These are phyloP conservation scores for Zopfia rhizophila DNA, from an alignment of 2,329 filamentous ascomycete species.

Conservation along the genomic window DNA sequence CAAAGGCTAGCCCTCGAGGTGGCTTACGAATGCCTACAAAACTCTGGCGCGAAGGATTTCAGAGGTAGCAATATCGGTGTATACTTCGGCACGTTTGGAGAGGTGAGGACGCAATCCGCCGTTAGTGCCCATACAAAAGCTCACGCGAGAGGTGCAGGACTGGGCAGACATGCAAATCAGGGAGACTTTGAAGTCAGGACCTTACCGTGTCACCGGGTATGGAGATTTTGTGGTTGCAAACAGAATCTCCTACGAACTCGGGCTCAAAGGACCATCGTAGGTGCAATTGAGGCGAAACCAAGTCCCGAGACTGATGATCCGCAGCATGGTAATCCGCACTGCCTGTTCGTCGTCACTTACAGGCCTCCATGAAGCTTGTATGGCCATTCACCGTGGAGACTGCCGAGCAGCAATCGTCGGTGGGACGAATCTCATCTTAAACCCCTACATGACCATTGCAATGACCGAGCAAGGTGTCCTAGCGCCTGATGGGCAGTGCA, in stretches of 20 bases:
- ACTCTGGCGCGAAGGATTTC: slow-evolving; percentile 34
- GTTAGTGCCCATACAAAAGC: too few species aligned
- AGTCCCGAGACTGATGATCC: neutral
- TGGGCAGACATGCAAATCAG: slow-evolving; percentile 19
- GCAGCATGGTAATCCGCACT: slow-evolving; percentile 46
- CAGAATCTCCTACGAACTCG: slow-evolving; percentile 37
- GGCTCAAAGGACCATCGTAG: slow-evolving; percentile 27
- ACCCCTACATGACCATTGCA: slow-evolving; percentile 18
- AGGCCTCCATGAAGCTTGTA: slow-evolving; percentile 34
- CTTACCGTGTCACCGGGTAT: slow-evolving; percentile 20
- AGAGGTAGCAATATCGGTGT: slow-evolving; percentile 41
- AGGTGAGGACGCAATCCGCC: too few species aligned
- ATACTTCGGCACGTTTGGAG: slow-evolving; percentile 43
- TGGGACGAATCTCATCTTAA: slow-evolving; percentile 32
- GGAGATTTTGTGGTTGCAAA: slow-evolving; percentile 35
- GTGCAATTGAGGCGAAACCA: neutral
- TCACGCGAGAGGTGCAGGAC: too few species aligned
- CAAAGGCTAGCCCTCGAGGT: slow-evolving; percentile 47
- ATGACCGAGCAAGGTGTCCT: slow-evolving; percentile 24
- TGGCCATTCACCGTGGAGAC: slow-evolving; percentile 18
- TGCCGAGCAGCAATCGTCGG: slow-evolving; percentile 27
- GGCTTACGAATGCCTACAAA: slow-evolving; percentile 49
- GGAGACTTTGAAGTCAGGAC: slow-evolving; percentile 9
- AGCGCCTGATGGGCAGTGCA: slow-evolving; percentile 25
- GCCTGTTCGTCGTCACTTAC: slow-evolving; percentile 47